These are phyloP conservation scores for Cyclostephanos invisitatus DNA, from an alignment of 108 stramenopile genomes.

Conservation along the genomic window DNA sequence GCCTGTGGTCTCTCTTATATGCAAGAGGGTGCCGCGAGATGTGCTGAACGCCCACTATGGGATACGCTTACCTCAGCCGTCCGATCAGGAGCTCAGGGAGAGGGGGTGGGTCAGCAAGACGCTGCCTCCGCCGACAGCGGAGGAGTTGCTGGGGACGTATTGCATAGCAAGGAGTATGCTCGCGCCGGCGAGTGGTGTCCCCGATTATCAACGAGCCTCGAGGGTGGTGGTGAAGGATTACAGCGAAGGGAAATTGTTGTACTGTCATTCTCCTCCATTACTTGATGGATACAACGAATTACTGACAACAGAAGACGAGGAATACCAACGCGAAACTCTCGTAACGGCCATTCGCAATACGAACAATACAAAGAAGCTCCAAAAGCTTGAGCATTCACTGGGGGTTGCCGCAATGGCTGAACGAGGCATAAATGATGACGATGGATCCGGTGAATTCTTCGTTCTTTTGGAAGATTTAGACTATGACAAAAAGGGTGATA, in stretches of 20 bases:
- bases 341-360: conserved; percentile 67
- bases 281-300: conserved; percentile 24
- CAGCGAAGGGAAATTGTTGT: conserved; percentile 90
- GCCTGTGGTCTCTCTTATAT: conserved; percentile 89
- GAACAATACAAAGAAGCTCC: conserved; percentile 54
- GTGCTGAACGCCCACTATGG: conserved; percentile 91
- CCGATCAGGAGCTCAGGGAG: conserved; percentile 60
- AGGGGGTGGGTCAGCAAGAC: conserved; percentile 40
- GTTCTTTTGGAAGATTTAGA: conserved; percentile 45
- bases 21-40: conserved; percentile 87
- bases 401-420: conserved; percentile 19
- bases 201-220: conserved; percentile 92
- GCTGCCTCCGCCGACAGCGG: conserved; percentile 78
- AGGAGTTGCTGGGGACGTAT: conserved; percentile 86
- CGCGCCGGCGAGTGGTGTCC: conserved; percentile 89
- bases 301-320: conserved; percentile 18
- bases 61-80: conserved; percentile 81
- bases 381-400: conserved; percentile 40
- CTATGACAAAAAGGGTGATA: conserved; percentile 41
- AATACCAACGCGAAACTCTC: conserved; percentile 71
- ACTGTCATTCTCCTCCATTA: conserved; percentile 91
- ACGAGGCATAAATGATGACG: conserved; percentile 10
- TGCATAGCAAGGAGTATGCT: conserved; percentile 91
- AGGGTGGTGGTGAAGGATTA: conserved; percentile 95
- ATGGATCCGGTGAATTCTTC: conserved; percentile 35